Evolutionary conservation across 106 monocot genomes (phyloP).

Genomic region (Gastrodia elata): DNA sequence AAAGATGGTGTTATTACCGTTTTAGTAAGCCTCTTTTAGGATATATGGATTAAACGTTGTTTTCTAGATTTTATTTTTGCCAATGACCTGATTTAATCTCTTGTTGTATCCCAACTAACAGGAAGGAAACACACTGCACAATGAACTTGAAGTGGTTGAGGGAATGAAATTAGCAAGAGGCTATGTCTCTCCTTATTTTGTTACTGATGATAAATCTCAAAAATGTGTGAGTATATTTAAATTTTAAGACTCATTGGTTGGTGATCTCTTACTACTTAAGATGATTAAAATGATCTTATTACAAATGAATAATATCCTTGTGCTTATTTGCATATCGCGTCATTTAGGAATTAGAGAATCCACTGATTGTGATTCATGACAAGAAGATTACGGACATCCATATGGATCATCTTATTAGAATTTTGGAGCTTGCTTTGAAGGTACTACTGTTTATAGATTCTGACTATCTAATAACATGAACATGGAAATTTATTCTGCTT

Average conservation of each 20-base stretch:
- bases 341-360: slow-evolving; percentile 76
- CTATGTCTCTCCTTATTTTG: slow-evolving; percentile 87
- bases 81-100: not conserved
- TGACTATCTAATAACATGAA: not conserved
- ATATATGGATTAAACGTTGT: not conserved
- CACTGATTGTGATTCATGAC: slow-evolving; percentile 78
- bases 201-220: slow-evolving; percentile 66
- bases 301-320: not conserved
- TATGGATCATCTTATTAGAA: slow-evolving; percentile 39
- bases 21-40: slow-evolving; percentile 29
- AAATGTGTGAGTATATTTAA: slow-evolving; percentile 68
- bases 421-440: slow-evolving; percentile 66
- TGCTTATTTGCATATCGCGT: slow-evolving; percentile 5
- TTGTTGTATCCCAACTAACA: slow-evolving; percentile 12
- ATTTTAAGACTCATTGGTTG: not conserved
- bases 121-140: slow-evolving; percentile 80
- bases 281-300: not conserved
- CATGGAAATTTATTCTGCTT: not conserved
- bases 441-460: slow-evolving; percentile 13
- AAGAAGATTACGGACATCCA: slow-evolving; percentile 64
- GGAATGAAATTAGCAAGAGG: slow-evolving; percentile 90
- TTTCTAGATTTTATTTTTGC: not conserved
- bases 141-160: slow-evolving; percentile 82
- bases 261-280: not conserved
- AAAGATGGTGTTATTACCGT: slow-evolving; percentile 79